These are phyloP conservation scores for Cercospora canescens DNA, from an alignment of 2,329 filamentous ascomycete genomes.

Conservation along the genomic window DNA sequence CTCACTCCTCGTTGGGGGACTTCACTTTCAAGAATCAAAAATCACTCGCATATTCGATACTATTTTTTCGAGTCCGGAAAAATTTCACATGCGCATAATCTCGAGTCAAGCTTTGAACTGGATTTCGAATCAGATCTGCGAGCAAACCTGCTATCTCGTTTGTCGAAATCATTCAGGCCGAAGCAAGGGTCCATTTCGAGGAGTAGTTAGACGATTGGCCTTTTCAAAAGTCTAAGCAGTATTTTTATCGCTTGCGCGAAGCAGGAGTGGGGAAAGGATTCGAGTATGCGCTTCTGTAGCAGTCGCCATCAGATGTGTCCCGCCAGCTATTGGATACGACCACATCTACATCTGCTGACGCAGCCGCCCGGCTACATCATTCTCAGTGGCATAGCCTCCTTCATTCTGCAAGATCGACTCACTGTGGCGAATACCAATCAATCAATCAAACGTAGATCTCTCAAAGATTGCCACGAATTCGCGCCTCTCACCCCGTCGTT, in stretches of 20 bases:
- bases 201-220: too few species aligned
- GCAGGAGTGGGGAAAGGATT: background rate
- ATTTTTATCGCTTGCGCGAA: background rate
- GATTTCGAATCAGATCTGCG: background rate
- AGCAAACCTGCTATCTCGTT: background rate
- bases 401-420: background rate
- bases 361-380: background rate
- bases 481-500: background rate
- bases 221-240: background rate
- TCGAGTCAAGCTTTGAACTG: too few species aligned
- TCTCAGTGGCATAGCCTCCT: background rate
- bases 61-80: background rate
- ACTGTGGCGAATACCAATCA: background rate
- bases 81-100: too few species aligned
- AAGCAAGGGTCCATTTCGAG: too few species aligned
- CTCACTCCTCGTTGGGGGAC: background rate
- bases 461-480: background rate
- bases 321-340: background rate
- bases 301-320: background rate
- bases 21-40: background rate
- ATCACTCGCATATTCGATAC: background rate
- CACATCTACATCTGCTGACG: background rate
- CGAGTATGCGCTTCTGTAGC: background rate
- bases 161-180: background rate
- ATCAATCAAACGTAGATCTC: background rate